Percentiles rank a stretch among this genome's conserved stretches.
These are phyloP conservation scores for Schizonepeta tenuifolia DNA, from an alignment of 257 asterid species.

Conservation along the genomic window DNA sequence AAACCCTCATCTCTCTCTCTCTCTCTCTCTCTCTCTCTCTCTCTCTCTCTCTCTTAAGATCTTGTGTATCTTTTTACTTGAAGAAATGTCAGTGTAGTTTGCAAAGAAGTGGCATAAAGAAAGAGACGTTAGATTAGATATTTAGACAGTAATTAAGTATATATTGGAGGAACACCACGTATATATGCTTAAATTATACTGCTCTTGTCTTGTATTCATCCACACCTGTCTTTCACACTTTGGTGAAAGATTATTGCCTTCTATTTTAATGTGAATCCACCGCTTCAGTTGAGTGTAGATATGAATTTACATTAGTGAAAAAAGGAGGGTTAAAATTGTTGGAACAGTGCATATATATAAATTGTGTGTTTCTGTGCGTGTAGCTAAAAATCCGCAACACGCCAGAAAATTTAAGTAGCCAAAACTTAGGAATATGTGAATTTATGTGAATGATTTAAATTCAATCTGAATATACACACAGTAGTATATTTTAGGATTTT, in stretches of 20 bases:
- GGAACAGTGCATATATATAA: neutral
- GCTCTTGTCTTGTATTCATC: neutral
- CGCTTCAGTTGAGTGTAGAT: conserved; percentile 22
- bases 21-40: conserved; percentile 11
- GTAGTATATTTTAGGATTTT: neutral
- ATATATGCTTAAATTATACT: neutral
- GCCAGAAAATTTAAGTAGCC: neutral
- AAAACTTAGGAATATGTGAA: neutral
- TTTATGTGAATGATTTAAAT: neutral
- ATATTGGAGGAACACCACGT: neutral
- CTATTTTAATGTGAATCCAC: neutral
- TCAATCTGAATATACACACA: neutral
- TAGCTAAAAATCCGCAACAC: neutral
- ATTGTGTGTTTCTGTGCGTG: neutral
- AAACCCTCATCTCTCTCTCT: neutral
- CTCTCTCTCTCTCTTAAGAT: neutral
- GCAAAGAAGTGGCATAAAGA: conserved; percentile 31
- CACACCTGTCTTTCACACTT: conserved; percentile 30
- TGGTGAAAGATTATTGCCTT: conserved; percentile 24
- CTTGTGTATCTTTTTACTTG: conserved; percentile 2
- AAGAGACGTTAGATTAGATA: conserved; percentile 24
- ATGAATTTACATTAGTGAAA: conserved; percentile 35
- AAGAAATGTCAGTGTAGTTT: conserved; percentile 36
- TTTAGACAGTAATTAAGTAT: neutral
- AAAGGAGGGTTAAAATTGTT: neutral